A percentile compares a stretch with the other conserved stretches of the same genome.
phyloP scores from a whole-genome alignment of 2,329 filamentous ascomycete species.

The Elsinoe batatas region DNA sequence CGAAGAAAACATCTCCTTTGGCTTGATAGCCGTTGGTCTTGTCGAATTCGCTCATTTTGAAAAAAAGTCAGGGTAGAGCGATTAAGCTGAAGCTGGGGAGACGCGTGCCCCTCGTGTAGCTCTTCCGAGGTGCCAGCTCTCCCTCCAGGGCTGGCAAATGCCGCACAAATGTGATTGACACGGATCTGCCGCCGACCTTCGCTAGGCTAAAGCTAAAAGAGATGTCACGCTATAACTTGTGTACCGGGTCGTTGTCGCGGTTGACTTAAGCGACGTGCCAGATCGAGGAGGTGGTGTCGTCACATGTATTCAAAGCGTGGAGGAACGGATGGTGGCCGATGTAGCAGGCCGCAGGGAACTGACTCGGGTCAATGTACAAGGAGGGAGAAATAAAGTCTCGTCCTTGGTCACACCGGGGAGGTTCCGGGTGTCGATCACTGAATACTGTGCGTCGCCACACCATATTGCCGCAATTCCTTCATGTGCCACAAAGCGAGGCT shows the following conservation, averaged over 20 bases:
- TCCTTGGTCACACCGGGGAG: too few species aligned
- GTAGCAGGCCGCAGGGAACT: not conserved
- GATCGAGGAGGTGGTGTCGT: slow-evolving; percentile 12
- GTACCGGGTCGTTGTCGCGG: slow-evolving; percentile 1
- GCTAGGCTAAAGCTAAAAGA: not conserved
- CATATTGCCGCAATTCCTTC: not conserved
- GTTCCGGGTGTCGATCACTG: too few species aligned
- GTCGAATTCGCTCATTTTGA: slow-evolving; percentile 25
- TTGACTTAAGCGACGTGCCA: slow-evolving; percentile 7
- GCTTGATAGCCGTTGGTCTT: slow-evolving; percentile 38
- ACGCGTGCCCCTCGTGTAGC: slow-evolving; percentile 7
- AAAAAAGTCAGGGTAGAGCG: not conserved
- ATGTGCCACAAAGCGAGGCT: not conserved
- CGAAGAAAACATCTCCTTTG: slow-evolving; percentile 40
- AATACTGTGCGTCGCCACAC: too few species aligned
- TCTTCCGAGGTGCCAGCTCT: not conserved
- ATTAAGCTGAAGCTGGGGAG: slow-evolving; percentile 4
- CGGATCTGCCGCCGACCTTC: not conserved
- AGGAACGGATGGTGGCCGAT: not conserved
- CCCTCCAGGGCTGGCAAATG: not conserved
- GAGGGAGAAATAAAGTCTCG: not conserved
- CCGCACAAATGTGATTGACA: not conserved
- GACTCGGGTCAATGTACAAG: not conserved
- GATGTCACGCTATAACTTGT: not conserved
- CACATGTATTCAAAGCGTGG: slow-evolving; percentile 8